Evolutionary conservation across 2,329 filamentous ascomycete genomes (phyloP).

Genomic region (Aureobasidium sp.): DNA sequence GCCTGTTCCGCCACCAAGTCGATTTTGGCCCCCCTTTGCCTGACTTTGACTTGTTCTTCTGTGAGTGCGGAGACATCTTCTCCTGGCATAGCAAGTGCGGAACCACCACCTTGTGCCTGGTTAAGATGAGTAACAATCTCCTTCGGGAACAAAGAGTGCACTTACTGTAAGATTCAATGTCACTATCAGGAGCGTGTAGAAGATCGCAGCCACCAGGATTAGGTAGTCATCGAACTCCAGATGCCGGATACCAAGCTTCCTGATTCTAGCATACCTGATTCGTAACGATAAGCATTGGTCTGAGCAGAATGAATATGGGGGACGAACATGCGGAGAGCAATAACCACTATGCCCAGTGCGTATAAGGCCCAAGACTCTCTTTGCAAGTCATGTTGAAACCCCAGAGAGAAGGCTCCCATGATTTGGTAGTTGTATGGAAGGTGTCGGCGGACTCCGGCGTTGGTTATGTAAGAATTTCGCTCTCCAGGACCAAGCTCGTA

Average conservation of each 20-base stretch:
- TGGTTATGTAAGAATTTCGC: constrained; percentile 6
- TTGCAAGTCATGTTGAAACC: constrained; percentile 9
- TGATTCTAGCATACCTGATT: constrained; percentile 10
- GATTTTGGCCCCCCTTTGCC: constrained; percentile 36
- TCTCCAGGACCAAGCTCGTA: neutral
- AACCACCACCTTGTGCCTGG: constrained; percentile 30
- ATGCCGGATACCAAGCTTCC: constrained; percentile 25
- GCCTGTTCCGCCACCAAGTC: constrained; percentile 38
- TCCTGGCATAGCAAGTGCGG: constrained; percentile 30
- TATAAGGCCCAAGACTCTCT: constrained; percentile 13
- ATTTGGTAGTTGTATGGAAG: neutral
- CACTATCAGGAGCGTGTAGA: constrained; percentile 34
- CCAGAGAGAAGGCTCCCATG: constrained; percentile 10
- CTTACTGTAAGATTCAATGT: constrained; percentile 31
- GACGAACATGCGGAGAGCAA: constrained; percentile 12
- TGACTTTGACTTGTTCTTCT: constrained; percentile 27
- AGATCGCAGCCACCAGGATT: constrained; percentile 38
- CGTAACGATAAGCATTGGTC: neutral
- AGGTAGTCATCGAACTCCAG: constrained; percentile 51
- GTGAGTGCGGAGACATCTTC: constrained; percentile 22
- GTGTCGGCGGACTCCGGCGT: neutral
- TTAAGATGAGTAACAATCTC: too few species aligned
- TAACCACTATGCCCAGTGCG: constrained; percentile 11
- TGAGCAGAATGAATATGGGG: neutral
- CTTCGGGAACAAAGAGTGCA: too few species aligned